Evolutionary conservation across 805 yeast genomes (phyloP), one percentile per base, ranked within the genome.

Genomic region (Naumovozyma baii): DNA sequence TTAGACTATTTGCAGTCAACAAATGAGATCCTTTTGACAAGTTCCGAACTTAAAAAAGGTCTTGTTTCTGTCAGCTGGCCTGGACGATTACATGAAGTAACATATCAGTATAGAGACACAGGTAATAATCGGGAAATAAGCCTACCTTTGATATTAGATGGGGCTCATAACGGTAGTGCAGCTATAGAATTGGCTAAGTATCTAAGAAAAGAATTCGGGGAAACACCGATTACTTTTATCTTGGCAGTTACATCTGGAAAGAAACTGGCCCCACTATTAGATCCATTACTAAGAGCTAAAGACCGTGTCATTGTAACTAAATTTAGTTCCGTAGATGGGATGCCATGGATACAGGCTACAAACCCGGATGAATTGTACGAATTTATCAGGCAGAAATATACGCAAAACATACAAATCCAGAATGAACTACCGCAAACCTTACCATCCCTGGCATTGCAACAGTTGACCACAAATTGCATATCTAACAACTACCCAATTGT

Each of bases 121-220:
- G 9, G 7, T 22, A 10, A 22, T 22, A 28, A 33, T 7, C 37
- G 33, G 13, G 37, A 38, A 1, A 49, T 56, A 17, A 49, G 45
- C 5, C 37, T 57, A 2, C 47, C 57, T 1, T 38, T 68, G 0
- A 59, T 92, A 3, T 52, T 92, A 2, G 97, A 90, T 62, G 97
- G 97, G 2, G 96, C 97, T 0, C 97, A 92, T 57, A 92, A 92
- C 55, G 78, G 76, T 4, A 76, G 79, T 43, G 95, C 96, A 0
- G 92, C 96, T 0, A 60, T 63, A n/a, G 85, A 82, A 51, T 64
- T 92, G 22, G 72, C 71, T 0, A 68, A 68, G 31, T 85, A 68
- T 54, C 59, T 87, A 2, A 58, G 66, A 4, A 41, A 33, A 1
- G 38, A 41, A 33, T 48, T 45, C 34, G 54, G 48, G 1, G 49